Evolutionary conservation across 495 filamentous ascomycete genomes (phyloP).

Genomic region (Patellaria atrata): DNA sequence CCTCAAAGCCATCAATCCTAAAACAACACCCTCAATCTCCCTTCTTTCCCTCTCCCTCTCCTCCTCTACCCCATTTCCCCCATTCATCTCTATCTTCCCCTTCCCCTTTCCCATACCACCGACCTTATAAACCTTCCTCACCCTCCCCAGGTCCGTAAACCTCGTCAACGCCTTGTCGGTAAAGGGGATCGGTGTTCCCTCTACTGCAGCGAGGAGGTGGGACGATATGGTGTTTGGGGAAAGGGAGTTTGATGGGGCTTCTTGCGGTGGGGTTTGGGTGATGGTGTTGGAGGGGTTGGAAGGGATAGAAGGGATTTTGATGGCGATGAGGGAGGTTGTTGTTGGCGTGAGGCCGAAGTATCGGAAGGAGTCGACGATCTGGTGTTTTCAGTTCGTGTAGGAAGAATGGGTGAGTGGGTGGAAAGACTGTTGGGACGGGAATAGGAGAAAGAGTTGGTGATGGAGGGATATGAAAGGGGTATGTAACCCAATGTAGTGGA

Average conservation of each 20-base stretch:
- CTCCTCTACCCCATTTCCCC: slow-evolving; percentile 4
- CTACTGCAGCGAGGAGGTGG: slow-evolving; percentile 45
- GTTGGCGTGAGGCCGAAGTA: slow-evolving; percentile 64
- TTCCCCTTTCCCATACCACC: slow-evolving; percentile 30
- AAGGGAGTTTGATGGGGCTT: slow-evolving; percentile 42
- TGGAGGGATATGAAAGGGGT: neutral
- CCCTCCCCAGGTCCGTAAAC: slow-evolving; percentile 49
- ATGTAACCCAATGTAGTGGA: neutral
- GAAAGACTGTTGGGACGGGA: slow-evolving; percentile 5
- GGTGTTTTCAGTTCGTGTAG: slow-evolving; percentile 18
- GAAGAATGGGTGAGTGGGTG: neutral
- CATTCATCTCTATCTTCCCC: slow-evolving; percentile 3
- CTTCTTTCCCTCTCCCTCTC: slow-evolving; percentile 14
- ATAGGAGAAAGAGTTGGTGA: neutral
- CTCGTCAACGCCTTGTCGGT: slow-evolving; percentile 43
- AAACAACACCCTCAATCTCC: slow-evolving; percentile 25
- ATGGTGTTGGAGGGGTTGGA: slow-evolving; percentile 9
- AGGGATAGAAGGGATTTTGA: slow-evolving; percentile 47
- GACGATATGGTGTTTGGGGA: too few relatives aligned
- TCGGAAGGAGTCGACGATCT: slow-evolving; percentile 87
- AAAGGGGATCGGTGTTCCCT: slow-evolving; percentile 48
- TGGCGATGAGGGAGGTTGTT: slow-evolving; percentile 54
- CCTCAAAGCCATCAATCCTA: slow-evolving; percentile 28
- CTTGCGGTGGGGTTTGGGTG: slow-evolving; percentile 9
- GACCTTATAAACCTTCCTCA: slow-evolving; percentile 76